These are phyloP conservation scores for Panicum virgatum DNA, from an alignment of 202 grass and related monocot genomes.

Conservation along the genomic window DNA sequence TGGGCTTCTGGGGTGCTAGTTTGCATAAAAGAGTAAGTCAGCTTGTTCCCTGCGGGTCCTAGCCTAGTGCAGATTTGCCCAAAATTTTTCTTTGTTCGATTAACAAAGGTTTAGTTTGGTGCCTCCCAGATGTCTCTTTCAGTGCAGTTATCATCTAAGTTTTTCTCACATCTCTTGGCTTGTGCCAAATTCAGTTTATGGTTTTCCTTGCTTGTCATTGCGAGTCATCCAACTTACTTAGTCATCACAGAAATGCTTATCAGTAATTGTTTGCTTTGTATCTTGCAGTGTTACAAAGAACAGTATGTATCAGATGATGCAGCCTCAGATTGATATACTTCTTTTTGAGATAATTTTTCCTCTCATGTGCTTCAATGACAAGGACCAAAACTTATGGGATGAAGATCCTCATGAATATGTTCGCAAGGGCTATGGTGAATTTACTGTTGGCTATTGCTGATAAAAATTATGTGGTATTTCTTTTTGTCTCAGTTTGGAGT, in stretches of 20 bases:
- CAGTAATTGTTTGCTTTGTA: slow-evolving; percentile 26
- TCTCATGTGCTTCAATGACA: slow-evolving; percentile 98
- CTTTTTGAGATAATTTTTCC: slow-evolving; percentile 96
- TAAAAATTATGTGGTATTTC: not conserved
- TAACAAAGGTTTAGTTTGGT: not conserved
- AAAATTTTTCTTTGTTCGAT: not conserved
- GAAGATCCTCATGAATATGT: slow-evolving; percentile 99
- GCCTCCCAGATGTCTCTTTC: not conserved
- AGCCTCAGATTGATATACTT: slow-evolving; percentile 78
- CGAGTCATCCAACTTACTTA: not conserved
- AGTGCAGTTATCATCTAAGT: not conserved
- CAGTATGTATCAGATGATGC: slow-evolving; percentile 93
- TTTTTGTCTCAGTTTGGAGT: not conserved
- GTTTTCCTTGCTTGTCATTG: not conserved
- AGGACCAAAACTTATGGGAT: slow-evolving; percentile 86
- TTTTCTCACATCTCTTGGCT: not conserved
- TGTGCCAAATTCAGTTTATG: slow-evolving; percentile 11
- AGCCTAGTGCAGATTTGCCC: not conserved
- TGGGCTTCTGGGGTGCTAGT: no score
- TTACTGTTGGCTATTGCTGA: slow-evolving; percentile 17
- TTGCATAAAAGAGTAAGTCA: no score
- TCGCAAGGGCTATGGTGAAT: slow-evolving; percentile 92
- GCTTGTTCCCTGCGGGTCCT: no score
- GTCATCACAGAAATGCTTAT: not conserved
- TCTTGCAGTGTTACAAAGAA: slow-evolving; percentile 87